Evolutionary conservation across 164 flowering plant species (phyloP), one percentile per base, ranked within the genome.

Genomic region (Stephania cephalantha): DNA sequence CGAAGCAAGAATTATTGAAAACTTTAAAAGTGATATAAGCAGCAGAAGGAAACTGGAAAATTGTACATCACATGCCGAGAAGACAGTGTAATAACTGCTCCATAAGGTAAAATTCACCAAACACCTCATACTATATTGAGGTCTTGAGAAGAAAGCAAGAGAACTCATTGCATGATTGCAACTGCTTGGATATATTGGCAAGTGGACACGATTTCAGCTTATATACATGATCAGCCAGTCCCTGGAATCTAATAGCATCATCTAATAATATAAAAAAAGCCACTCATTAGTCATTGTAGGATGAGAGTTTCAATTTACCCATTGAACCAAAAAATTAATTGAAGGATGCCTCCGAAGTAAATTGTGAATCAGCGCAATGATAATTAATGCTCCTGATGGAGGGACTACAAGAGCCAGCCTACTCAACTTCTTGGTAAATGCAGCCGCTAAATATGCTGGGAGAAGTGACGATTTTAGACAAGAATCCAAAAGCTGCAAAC

Each of bases 381-480:
- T 85, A 74, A 91, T 84, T 78, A 93, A 81, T 42, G 88, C 82
- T 75, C 99, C 99, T 25, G 97, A 88, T 70, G 99, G 95, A 74
- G 99, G 97, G 35, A 85, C 90, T 10, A 79, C 80, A 64, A 95
- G 91, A 18, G 97, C 74, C 78, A 95, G 81, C 78, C 99, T 87
- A 75, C 98, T 92, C 85, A 95, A 83, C 75, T 89, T 95, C 87
- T 95, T 95, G 9, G 93, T 84, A 85, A 92, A 95, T 52, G 97
- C 86, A 86, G 99, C 96, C n/a, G 98, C 97, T 81, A 95, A 74
- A 77, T 95, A 92, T 63, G 97, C 99, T 18, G 98, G 97, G 78
- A 95, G 93, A 80, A 93, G 94, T 71, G 97, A 85, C 63, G 99
- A 93, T 76, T 91, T 95, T 76, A 95, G 78, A 84, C 98, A 93